Evolutionary conservation across 2,329 filamentous ascomycete species (phyloP), one percentile per base, ranked within the genome.

Genomic region (Rhinocladiella mackenziei): DNA sequence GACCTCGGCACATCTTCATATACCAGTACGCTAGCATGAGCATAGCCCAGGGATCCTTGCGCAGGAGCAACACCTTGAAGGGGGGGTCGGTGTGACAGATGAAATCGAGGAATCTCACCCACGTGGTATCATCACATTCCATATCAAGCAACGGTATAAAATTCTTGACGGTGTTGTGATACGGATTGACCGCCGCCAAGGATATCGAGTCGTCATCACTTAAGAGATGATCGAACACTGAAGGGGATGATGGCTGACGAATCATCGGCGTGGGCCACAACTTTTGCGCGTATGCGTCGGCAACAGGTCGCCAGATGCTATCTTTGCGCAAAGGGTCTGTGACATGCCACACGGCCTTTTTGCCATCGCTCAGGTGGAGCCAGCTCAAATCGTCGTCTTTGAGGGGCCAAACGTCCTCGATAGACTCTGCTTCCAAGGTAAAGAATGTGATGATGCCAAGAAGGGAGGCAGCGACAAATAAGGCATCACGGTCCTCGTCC

Each of bases 11-110:
- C 10, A 75, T 58, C 48, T 73, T 71, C 7, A 72, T 70, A 57
- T 74, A 77, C 76, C 76, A 82, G 60, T 73, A 76, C 0, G 71
- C 66, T n/a, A 81, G 58, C 25, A 82, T 53, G 8, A 80, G 57
- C 48, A 82, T 55, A 0, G 77, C 77, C 19, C 69, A 63, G 1
- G 71, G 61, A 32, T 82, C 77, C 48, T 76, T 80, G 0, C 50
- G 26, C 33, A 69, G 60, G 1, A 82, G 55, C n/a, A 80, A 48
- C 0, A 35, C 38, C 9, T 66, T 64, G 52, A 71, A 79, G 3
- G 62, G 61, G 0, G 65, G 57, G 13, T 69, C 64, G 35, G 78
- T 65, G 34, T 68, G 63, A 7, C 63, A 62, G 22, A 77, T 53
- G 53, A 79, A 77, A 1, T 62, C 56, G 4, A 78, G 59, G 49